Evolutionary conservation across 2,329 filamentous ascomycete genomes (phyloP).

Genomic region (Colletotrichum gigasporum): DNA sequence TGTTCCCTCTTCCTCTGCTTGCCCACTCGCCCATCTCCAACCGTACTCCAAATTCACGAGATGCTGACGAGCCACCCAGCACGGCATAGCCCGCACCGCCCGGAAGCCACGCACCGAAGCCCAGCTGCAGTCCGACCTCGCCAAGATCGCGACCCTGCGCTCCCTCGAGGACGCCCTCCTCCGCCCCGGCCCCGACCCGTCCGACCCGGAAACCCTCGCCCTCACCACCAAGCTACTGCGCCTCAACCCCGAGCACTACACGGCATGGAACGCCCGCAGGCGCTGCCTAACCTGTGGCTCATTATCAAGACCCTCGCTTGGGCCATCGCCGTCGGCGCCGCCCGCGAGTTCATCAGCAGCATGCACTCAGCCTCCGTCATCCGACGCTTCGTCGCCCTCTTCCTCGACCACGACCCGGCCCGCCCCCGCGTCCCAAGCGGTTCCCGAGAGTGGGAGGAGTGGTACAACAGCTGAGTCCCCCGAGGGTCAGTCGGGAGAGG

Average conservation of each 20-base stretch:
- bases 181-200: conserved; percentile 20
- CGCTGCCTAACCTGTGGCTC: conserved; percentile 69
- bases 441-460: conserved; percentile 54
- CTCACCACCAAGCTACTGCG: conserved; percentile 78
- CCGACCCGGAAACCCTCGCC: conserved; percentile 62
- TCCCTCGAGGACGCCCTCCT: conserved; percentile 63
- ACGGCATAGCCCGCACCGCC: conserved; percentile 80
- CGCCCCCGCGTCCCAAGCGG: conserved; percentile 54
- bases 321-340: conserved; percentile 63
- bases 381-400: conserved; percentile 65
- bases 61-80: conserved; percentile 58
- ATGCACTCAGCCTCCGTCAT: conserved; percentile 69
- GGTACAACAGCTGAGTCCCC: conserved; percentile 63
- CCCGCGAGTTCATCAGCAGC: conserved; percentile 63
- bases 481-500: conserved; percentile 32
- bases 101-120: conserved; percentile 70
- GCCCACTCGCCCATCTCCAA: not conserved
- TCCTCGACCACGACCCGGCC: conserved; percentile 62
- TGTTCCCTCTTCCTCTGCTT: not conserved
- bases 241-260: conserved; percentile 89
- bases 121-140: conserved; percentile 75
- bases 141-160: conserved; percentile 81
- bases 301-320: conserved; percentile 63
- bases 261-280: conserved; percentile 89
- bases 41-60: not conserved